Percentiles rank a stretch among this genome's conserved stretches.
Evolutionary conservation across 129 eudicot species (phyloP).

Genomic region (Apium graveolens): DNA sequence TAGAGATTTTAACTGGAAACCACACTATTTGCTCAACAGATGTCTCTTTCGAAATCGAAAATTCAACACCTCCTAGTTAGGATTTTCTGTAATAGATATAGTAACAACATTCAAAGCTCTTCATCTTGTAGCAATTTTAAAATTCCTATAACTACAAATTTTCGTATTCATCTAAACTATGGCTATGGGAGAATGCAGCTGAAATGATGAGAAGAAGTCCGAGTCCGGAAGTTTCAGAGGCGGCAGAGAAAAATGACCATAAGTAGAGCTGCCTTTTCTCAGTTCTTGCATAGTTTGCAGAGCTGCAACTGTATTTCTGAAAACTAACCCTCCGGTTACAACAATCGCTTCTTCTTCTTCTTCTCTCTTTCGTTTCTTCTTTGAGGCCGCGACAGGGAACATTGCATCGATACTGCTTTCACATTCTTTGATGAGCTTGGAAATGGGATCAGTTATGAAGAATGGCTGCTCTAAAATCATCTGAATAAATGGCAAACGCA

Average conservation of each 20-base stretch:
- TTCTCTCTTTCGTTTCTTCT: slow-evolving; percentile 7
- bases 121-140: background rate
- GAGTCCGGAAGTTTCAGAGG: slow-evolving; percentile 55
- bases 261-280: slow-evolving; percentile 78
- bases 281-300: slow-evolving; percentile 75
- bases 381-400: slow-evolving; percentile 30
- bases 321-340: slow-evolving; percentile 63
- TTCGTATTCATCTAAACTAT: slow-evolving; percentile 14
- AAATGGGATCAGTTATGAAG: slow-evolving; percentile 68
- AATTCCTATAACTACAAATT: background rate
- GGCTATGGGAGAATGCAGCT: slow-evolving; percentile 47
- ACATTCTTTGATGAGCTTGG: slow-evolving; percentile 76
- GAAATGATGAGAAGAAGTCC: slow-evolving; percentile 49
- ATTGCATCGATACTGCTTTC: slow-evolving; percentile 53
- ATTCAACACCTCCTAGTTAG: background rate
- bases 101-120: background rate
- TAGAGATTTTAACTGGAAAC: background rate
- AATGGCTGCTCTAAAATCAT: slow-evolving; percentile 76
- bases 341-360: slow-evolving; percentile 19
- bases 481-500: slow-evolving; percentile 65
- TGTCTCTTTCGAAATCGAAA: background rate
- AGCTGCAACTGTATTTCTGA: slow-evolving; percentile 79
- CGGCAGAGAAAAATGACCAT: slow-evolving; percentile 67
- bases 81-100: background rate
- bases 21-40: background rate